Evolutionary conservation across 2,329 filamentous ascomycete species (phyloP), one percentile per base, ranked within the genome.

Genomic region (Dactylonectria estremocensis): DNA sequence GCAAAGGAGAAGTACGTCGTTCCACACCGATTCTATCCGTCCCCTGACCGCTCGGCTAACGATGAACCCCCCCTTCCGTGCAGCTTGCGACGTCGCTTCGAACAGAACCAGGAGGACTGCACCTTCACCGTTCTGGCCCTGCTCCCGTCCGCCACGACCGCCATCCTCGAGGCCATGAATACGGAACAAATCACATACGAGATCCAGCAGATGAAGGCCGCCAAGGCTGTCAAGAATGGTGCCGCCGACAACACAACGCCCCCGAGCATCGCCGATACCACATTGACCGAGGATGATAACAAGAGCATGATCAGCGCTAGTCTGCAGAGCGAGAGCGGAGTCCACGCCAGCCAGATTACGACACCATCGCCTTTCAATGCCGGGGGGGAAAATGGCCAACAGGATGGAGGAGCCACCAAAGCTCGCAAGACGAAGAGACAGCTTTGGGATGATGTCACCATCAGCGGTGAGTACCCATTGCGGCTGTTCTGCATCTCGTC

Each of bases 21-120:
- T 33, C 28, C 40, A 46, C 59, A 22, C 59, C 28, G 67, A 24
- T 31, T 37, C 35, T 50, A 10, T 11, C 46, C 16, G 46, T 22
- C 37, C 40, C 24, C 3, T 6, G 40, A 49, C 33, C 49, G 20
- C 31, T 49, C n/a, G 45, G 48, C 65, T 72, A 6, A 72, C 18
- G 31, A 50, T 28, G 3, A 10, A 37, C 33, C 37, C 13, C 13
- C 13, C 11, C 13, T 28, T 28, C 53, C 59, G 43, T 48, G 31
- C 76, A 98, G 95, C 82, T 89, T 99, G 69, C 95, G 95, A 58
- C 93, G 96, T 66, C 93, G 96, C 78, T 99, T 99, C 83, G 94
- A 98, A 81, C 96, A 99, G 83, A 99, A 99, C 81, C 96, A 99
- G 80, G 95, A 97, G 80, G 96, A 99, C 82, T 99, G 96, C 83